Evolutionary conservation across 371 early-diverging fungal species (phyloP).

Genomic region (Mucor piriformis): DNA sequence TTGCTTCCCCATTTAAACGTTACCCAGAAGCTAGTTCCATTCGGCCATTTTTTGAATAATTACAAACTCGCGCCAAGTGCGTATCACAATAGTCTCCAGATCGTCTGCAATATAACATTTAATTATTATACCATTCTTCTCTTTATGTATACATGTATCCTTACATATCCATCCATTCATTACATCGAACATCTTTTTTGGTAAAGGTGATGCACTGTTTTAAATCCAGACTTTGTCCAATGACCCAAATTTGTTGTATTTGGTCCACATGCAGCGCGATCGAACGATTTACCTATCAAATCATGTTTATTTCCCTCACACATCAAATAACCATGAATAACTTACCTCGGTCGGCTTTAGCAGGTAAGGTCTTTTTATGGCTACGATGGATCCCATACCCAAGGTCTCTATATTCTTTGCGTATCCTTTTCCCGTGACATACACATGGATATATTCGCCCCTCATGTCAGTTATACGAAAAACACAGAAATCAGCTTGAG

Average conservation of each 20-base stretch:
- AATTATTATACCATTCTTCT: background rate
- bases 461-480: constrained; percentile 39
- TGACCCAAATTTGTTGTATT: constrained; percentile 33
- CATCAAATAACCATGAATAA: too few species aligned
- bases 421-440: constrained; percentile 36
- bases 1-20: background rate
- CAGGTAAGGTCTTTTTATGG: constrained; percentile 30
- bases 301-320: background rate
- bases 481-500: constrained; percentile 24
- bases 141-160: background rate
- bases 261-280: constrained; percentile 32
- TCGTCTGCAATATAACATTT: constrained; percentile 25
- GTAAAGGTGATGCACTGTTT: constrained; percentile 32
- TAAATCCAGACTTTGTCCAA: constrained; percentile 45
- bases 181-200: constrained; percentile 26
- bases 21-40: constrained; percentile 55
- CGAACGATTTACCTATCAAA: background rate
- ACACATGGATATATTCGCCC: constrained; percentile 26
- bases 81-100: constrained; percentile 44
- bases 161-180: constrained; percentile 43
- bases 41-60: constrained; percentile 40
- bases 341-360: constrained; percentile 28
- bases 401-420: constrained; percentile 19
- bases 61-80: constrained; percentile 35
- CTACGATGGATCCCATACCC: constrained; percentile 32